Conservation (phyloP, 257 asterid genomes). For the Solanum verrucosum region DNA sequence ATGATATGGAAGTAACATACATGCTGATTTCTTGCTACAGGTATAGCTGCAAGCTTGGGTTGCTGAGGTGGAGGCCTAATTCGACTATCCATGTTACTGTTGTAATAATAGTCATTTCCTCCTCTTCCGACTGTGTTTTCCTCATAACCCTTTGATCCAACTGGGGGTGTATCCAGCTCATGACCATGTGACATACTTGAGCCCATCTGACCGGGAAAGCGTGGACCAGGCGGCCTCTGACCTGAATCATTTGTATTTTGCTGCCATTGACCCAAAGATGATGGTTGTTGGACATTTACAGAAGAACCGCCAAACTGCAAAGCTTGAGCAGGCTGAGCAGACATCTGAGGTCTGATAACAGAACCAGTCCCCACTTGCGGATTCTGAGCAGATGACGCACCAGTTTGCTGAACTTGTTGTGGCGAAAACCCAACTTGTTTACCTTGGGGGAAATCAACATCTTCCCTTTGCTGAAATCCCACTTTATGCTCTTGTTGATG, state of each 20-base stretch:
- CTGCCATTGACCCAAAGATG: slow-evolving; percentile 32
- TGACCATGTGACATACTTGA: slow-evolving; percentile 50
- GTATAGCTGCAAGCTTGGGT: slow-evolving; percentile 86
- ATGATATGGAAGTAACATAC: slow-evolving; percentile 22
- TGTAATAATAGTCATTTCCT: slow-evolving; percentile 48
- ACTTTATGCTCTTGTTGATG: slow-evolving; percentile 52
- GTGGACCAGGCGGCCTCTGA: slow-evolving; percentile 41
- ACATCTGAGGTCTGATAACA: slow-evolving; percentile 27
- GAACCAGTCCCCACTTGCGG: slow-evolving; percentile 30
- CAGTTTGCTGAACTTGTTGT: slow-evolving; percentile 42
- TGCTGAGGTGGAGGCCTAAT: slow-evolving; percentile 30
- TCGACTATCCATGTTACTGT: slow-evolving; percentile 38
- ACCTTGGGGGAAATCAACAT: slow-evolving; percentile 43
- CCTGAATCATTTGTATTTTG: slow-evolving; percentile 35
- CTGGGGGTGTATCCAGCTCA: slow-evolving; percentile 42
- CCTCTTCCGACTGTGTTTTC: slow-evolving; percentile 52
- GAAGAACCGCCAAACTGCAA: slow-evolving; percentile 36
- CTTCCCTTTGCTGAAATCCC: slow-evolving; percentile 48
- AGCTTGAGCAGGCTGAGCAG: slow-evolving; percentile 39
- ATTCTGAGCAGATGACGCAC: slow-evolving; percentile 37
- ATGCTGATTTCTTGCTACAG: slow-evolving; percentile 62
- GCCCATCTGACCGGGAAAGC: slow-evolving; percentile 56
- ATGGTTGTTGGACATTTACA: slow-evolving; percentile 41
- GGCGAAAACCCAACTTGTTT: slow-evolving; percentile 63
- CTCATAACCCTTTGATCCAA: slow-evolving; percentile 54